A percentile compares a stretch with the other conserved stretches of the same genome.
Evolutionary conservation across 2,329 filamentous ascomycete genomes (phyloP).

Genomic region (Tolypocladium capitatum): DNA sequence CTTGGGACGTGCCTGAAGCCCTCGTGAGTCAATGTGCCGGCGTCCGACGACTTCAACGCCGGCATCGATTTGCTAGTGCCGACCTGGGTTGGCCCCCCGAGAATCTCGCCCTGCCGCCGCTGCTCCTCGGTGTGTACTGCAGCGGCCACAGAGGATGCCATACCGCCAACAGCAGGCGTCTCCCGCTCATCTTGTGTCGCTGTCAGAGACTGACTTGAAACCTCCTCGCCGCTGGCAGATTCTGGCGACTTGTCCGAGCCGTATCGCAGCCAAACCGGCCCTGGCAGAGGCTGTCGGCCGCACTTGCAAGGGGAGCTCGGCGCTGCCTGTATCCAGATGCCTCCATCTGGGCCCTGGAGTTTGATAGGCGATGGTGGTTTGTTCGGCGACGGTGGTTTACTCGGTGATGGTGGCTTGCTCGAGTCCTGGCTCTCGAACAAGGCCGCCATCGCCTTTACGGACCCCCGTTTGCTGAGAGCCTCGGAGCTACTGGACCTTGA

Average conservation of each 20-base stretch:
- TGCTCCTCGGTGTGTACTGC: neutral
- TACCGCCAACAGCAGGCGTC: neutral
- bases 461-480: slow-evolving; percentile 13
- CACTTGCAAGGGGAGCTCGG: neutral
- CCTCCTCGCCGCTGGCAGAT: neutral
- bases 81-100: neutral
- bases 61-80: neutral
- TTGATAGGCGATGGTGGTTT: neutral
- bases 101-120: no score
- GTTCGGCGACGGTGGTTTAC: neutral
- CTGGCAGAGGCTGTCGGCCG: neutral
- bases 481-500: slow-evolving; percentile 8
- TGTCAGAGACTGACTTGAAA: neutral
- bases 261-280: neutral
- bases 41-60: neutral
- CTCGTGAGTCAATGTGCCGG: neutral
- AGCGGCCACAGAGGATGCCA: neutral
- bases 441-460: slow-evolving; percentile 38
- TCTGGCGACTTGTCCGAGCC: neutral
- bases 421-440: slow-evolving; percentile 29
- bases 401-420: neutral
- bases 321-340: neutral
- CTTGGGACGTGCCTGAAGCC: slow-evolving; percentile 12
- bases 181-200: neutral
- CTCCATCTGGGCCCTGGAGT: neutral